A percentile compares a stretch with the other conserved stretches of the same genome.
Conservation (phyloP, 768 basidiomycete genomes). For the Calocybe cyanea region DNA sequence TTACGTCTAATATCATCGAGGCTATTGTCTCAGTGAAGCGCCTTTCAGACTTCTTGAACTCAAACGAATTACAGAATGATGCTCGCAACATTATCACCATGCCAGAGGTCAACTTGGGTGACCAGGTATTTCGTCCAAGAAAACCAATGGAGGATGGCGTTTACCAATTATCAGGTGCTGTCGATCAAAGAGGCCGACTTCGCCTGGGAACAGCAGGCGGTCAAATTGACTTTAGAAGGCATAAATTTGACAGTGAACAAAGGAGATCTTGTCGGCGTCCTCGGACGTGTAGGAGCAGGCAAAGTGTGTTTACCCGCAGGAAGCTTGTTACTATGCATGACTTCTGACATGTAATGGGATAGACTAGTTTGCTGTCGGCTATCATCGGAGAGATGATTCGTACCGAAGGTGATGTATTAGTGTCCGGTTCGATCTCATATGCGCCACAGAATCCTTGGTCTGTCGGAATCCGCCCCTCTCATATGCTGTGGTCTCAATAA, state of each 20-base stretch:
- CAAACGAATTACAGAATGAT: constrained; percentile 77
- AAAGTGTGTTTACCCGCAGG: constrained; percentile 47
- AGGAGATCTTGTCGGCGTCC: constrained; percentile 80
- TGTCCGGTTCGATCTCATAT: constrained; percentile 75
- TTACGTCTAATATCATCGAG: constrained; percentile 81
- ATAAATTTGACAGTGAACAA: constrained; percentile 74
- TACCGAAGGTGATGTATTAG: constrained; percentile 63
- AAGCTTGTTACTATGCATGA: background rate
- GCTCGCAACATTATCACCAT: constrained; percentile 55
- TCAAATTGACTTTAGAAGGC: constrained; percentile 66
- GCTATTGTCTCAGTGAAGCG: constrained; percentile 81
- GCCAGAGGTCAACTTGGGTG: constrained; percentile 45
- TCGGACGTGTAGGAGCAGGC: constrained; percentile 89
- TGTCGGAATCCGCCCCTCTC: constrained; percentile 10
- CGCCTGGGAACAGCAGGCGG: constrained; percentile 60
- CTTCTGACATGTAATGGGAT: background rate
- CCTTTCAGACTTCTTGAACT: constrained; percentile 68
- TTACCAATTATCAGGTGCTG: constrained; percentile 40
- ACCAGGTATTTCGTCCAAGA: constrained; percentile 39
- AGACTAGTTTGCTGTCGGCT: constrained; percentile 75
- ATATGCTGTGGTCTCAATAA: background rate
- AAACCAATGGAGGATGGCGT: background rate
- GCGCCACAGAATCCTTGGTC: constrained; percentile 87
- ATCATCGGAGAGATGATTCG: constrained; percentile 87
- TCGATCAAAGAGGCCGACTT: constrained; percentile 78